Percentiles rank a stretch among this genome's conserved stretches.
Evolutionary conservation across 192 early-diverging fungal species (phyloP).

Genomic region (Dissophora globulifera): DNA sequence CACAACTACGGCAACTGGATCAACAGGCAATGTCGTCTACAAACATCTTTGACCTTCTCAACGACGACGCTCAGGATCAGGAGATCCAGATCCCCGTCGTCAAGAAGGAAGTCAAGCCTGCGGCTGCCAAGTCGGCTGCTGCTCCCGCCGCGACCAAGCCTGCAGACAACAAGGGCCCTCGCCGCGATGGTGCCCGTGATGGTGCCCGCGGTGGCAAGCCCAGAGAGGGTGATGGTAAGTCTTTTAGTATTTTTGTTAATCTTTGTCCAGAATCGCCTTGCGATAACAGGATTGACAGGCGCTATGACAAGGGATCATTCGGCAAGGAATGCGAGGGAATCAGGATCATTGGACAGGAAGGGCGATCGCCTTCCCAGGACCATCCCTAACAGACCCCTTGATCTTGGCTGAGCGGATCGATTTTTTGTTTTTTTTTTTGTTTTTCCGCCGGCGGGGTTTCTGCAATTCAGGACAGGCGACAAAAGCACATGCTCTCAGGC

Average conservation of each 20-base stretch:
- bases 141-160: slow-evolving; percentile 35
- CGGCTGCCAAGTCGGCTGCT: slow-evolving; percentile 35
- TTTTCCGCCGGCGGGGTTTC: too few relatives aligned
- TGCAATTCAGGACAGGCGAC: too few relatives aligned
- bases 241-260: too few relatives aligned
- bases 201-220: slow-evolving; percentile 51
- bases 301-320: too few relatives aligned
- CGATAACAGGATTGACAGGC: too few relatives aligned
- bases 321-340: too few relatives aligned
- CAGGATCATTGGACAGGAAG: too few relatives aligned
- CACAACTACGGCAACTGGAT: too few relatives aligned
- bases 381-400: slow-evolving; percentile 14
- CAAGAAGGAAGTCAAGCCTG: slow-evolving; percentile 54
- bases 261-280: too few relatives aligned
- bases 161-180: slow-evolving; percentile 49
- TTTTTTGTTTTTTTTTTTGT: too few relatives aligned
- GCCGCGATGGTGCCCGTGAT: slow-evolving; percentile 50
- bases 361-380: too few relatives aligned
- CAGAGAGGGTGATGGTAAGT: slow-evolving; percentile 53
- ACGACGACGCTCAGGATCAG: slow-evolving; percentile 58
- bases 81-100: slow-evolving; percentile 50
- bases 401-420: slow-evolving; percentile 2
- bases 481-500: too few relatives aligned
- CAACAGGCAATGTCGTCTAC: slow-evolving; percentile 55
- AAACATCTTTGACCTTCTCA: slow-evolving; percentile 59